Evolutionary conservation across 495 filamentous ascomycete species (phyloP).

Genomic region (Talaromyces borbonicus): DNA sequence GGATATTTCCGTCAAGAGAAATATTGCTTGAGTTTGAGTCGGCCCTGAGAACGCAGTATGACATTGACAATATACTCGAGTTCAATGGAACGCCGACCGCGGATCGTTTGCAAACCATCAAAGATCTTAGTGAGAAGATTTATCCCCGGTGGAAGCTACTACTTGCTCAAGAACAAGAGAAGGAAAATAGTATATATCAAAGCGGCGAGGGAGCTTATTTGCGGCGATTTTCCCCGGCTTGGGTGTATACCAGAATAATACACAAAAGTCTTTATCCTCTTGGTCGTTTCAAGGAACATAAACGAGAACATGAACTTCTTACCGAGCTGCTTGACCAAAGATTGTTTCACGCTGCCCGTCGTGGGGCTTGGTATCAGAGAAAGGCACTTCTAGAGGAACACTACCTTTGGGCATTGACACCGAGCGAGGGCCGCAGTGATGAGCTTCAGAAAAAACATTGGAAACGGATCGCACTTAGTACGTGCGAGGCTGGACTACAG

Average conservation of each 20-base stretch:
- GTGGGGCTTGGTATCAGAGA: slow-evolving; percentile 92
- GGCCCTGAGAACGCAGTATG: slow-evolving; percentile 70
- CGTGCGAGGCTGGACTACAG: slow-evolving; percentile 79
- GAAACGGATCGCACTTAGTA: slow-evolving; percentile 67
- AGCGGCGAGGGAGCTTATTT: slow-evolving; percentile 85
- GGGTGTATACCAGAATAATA: slow-evolving; percentile 87
- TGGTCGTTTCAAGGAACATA: slow-evolving; percentile 71
- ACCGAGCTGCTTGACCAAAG: slow-evolving; percentile 68
- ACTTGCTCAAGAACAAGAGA: slow-evolving; percentile 64
- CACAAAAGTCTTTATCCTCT: slow-evolving; percentile 80
- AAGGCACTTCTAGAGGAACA: slow-evolving; percentile 92
- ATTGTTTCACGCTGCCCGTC: slow-evolving; percentile 74
- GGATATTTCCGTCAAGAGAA: slow-evolving; percentile 71
- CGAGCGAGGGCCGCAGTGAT: slow-evolving; percentile 38
- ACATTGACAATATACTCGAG: slow-evolving; percentile 76
- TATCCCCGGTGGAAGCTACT: slow-evolving; percentile 73
- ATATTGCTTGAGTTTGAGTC: slow-evolving; percentile 83
- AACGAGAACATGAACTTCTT: slow-evolving; percentile 65
- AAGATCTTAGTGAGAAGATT: slow-evolving; percentile 62
- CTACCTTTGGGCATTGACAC: slow-evolving; percentile 65
- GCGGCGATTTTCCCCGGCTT: slow-evolving; percentile 82
- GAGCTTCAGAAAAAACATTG: slow-evolving; percentile 72
- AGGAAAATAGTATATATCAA: slow-evolving; percentile 72
- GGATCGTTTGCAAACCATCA: slow-evolving; percentile 55
- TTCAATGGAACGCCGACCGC: slow-evolving; percentile 63